Evolutionary conservation across 108 stramenopile species (phyloP), one percentile per base, ranked within the genome.

Genomic region (Bacterosira constricta): DNA sequence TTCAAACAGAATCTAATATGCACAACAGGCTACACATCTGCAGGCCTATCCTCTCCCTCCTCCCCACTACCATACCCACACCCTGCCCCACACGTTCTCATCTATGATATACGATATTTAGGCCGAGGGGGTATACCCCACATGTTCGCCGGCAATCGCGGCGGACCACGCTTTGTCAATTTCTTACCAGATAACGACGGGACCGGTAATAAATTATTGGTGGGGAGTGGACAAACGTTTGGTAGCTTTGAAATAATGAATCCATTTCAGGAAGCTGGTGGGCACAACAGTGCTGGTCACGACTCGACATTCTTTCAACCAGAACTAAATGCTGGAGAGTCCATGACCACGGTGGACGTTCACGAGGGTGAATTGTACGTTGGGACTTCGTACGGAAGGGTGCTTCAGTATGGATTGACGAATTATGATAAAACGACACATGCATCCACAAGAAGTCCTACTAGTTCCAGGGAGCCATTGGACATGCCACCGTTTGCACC

Each of bases 91-190:
- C 79, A 82, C 21, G 78, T 91, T 0, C 66, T 85, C 23, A 69
- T 91, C 29, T 95, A 89, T 50, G 94, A 95, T 67, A 73, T 92
- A 32, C 83, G 94, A 27, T 89, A 79, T 49, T 67, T 90, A 39
- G 94, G 94, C 12, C 73, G 86, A 54, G 90, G 87, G n/a, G 93
- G 90, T 3, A 85, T 88, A 21, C 70, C 87, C 12, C 89, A 91
- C 63, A 63, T 80, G 47, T 85, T 90, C 64, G 67, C 85, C 5
- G 88, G 78, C 17, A 64, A 56, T 23, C 46, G 76, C 34, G 82
- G 86, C 35, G 82, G 83, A 4, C 89, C 93, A 25, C 66, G 85
- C 38, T 86, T 87, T 54, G 79, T 86, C 23, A 49, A 78, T 12
- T 95, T 90, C 55, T 36, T 94, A 4, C 93, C 93, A 1, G 66